Percentiles rank a stretch among this genome's conserved stretches.
Evolutionary conservation across 2,329 filamentous ascomycete genomes (phyloP).

Genomic region (Pestalotiopsis sp.): DNA sequence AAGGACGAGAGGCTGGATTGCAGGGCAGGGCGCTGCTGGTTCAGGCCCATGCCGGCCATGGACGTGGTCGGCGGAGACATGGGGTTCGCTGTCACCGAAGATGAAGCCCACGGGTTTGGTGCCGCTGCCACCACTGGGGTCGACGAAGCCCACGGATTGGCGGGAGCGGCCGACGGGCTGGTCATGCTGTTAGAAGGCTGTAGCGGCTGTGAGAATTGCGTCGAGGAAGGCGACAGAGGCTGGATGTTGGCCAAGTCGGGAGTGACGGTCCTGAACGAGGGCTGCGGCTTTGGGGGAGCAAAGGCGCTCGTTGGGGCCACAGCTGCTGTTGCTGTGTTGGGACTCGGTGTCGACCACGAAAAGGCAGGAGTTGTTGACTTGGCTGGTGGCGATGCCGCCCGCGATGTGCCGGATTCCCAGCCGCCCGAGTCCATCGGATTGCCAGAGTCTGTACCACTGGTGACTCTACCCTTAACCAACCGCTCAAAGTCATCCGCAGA

Average conservation of each 20-base stretch:
- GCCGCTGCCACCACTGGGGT: constrained; percentile 35
- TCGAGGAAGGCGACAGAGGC: constrained; percentile 57
- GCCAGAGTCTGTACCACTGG: constrained; percentile 28
- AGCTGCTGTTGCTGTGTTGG: constrained; percentile 33
- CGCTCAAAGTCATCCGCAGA: constrained; percentile 80
- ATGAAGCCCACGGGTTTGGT: constrained; percentile 51
- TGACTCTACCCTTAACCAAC: constrained; percentile 77
- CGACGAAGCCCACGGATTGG: constrained; percentile 51
- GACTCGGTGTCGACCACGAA: constrained; percentile 64
- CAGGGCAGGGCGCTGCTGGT: constrained; percentile 41
- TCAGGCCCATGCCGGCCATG: constrained; percentile 52
- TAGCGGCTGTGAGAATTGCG: constrained; percentile 64
- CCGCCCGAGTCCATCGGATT: constrained; percentile 44
- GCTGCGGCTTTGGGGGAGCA: constrained; percentile 34
- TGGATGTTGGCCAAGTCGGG: constrained; percentile 60
- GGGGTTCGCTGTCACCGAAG: constrained; percentile 32
- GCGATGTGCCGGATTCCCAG: constrained; percentile 46
- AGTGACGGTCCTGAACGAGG: constrained; percentile 57
- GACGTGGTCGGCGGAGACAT: constrained; percentile 33
- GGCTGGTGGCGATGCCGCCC: constrained; percentile 33
- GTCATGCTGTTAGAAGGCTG: constrained; percentile 39
- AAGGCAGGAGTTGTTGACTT: constrained; percentile 52
- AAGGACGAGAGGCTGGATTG: constrained; percentile 48
- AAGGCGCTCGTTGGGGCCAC: constrained; percentile 31
- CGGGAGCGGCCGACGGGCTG: constrained; percentile 41